These are phyloP conservation scores for Diplosphaera chodatii DNA, from an alignment of 139 green algal species.

Conservation along the genomic window DNA sequence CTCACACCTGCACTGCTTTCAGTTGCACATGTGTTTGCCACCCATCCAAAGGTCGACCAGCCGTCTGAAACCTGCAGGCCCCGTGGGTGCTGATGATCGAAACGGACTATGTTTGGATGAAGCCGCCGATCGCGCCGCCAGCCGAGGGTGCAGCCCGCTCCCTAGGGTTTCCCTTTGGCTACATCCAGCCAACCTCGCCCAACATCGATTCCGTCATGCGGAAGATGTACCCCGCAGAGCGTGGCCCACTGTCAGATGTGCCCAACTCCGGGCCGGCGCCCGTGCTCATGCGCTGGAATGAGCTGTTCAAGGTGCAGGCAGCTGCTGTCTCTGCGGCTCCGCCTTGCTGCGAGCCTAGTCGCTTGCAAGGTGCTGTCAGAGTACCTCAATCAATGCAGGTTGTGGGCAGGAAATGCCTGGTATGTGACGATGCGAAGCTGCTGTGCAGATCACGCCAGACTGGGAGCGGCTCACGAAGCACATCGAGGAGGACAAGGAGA, in stretches of 20 bases:
- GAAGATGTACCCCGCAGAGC: slow-evolving; percentile 34
- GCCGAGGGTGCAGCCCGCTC: slow-evolving; percentile 21
- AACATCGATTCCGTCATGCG: slow-evolving; percentile 27
- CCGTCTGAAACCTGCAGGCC: slow-evolving; percentile 25
- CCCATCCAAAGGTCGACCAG: no score
- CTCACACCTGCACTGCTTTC: no score
- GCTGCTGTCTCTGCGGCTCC: no score
- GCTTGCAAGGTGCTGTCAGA: no score
- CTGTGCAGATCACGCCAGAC: slow-evolving; percentile 43
- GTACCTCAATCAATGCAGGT: no score
- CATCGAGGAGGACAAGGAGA: slow-evolving; percentile 65
- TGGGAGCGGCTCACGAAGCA: slow-evolving; percentile 69
- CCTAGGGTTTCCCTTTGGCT: slow-evolving; percentile 64
- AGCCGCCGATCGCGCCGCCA: slow-evolving; percentile 34
- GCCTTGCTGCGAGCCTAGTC: no score
- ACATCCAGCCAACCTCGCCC: slow-evolving; percentile 57
- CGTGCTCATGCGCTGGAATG: slow-evolving; percentile 34
- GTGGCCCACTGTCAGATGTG: slow-evolving; percentile 29
- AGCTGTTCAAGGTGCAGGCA: slow-evolving; percentile 37
- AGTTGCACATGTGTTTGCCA: not conserved
- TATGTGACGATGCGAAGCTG: not conserved
- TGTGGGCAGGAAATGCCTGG: slow-evolving; percentile 22
- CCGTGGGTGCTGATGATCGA: slow-evolving; percentile 83
- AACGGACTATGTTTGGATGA: slow-evolving; percentile 78
- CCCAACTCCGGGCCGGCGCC: slow-evolving; percentile 35